These are phyloP conservation scores for Angomonas ambiguus DNA, from an alignment of 208 protist species.

Conservation along the genomic window DNA sequence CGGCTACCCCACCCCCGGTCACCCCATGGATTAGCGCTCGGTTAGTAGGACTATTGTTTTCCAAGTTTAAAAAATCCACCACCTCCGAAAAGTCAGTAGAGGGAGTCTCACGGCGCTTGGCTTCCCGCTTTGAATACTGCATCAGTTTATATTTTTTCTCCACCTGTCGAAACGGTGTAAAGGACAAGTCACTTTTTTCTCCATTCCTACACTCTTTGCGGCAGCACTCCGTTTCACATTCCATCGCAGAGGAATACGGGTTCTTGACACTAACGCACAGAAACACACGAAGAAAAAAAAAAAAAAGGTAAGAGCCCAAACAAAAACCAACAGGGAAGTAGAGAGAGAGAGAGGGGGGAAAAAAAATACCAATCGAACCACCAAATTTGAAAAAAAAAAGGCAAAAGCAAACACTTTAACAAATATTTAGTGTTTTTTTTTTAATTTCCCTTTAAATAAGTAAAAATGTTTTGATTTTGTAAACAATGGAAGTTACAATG, in stretches of 20 bases:
- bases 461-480: no score
- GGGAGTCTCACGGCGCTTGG: conserved; percentile 9
- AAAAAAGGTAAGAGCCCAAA: conserved; percentile 5
- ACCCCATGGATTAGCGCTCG: conserved; percentile 28
- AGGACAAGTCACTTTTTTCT: conserved; percentile 7
- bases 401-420: no score
- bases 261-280: neutral
- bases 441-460: no score
- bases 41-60: conserved; percentile 56
- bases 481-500: no score
- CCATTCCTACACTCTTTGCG: conserved; percentile 10
- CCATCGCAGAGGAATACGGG: no score
- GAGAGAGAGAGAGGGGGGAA: no score
- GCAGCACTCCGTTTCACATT: neutral
- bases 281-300: neutral
- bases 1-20: neutral
- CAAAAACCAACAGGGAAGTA: no score
- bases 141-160: conserved; percentile 76
- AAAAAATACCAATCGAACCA: neutral
- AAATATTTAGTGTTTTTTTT: no score
- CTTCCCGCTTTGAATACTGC: conserved; percentile 36
- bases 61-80: conserved; percentile 46
- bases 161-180: conserved; percentile 41
- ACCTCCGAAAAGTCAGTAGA: conserved; percentile 53
- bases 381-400: conserved; percentile 6